Evolutionary conservation across 306 rosid species (phyloP), one percentile per base, ranked within the genome.

Genomic region (Calophaca sinica): DNA sequence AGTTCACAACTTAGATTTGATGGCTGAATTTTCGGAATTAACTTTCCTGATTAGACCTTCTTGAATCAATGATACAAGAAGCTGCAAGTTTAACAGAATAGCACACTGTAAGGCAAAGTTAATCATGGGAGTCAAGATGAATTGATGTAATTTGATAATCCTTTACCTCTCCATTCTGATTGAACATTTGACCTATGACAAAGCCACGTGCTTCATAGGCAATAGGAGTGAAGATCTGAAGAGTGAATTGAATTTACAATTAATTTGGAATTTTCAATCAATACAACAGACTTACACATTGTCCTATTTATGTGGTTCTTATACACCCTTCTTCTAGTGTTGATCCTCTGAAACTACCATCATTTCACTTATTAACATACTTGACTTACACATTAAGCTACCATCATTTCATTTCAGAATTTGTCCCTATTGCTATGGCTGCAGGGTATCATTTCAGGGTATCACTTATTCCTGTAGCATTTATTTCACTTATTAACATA

Each of bases 101-200:
- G 54, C 53, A 70, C 51, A 60, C 44, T 12, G 41, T 84, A 46
- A 58, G n/a, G n/a, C n/a, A n/a, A n/a, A n/a, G 51, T 28, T 68
- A 38, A 13, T 62, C 31, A 13, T 36, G 36, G 31, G 33, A 26
- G 44, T 9, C 62, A 48, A 41, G 54, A 29, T 44, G 49, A 26
- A 9, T 68, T 36, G 46, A 46, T 12, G 55, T 29, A 13, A 71
- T 51, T 49, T 50, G 6, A 32, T 46, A 55, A 45, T 58, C 62
- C 32, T 62, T 63, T 87, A 94, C 97, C 98, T 94, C 90, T 83
- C 96, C 96, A 67, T 88, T 87, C 78, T 72, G 86, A 65, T 91
- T 94, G 82, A 94, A 94, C 97, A 94, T 91, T 66, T 81, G 86
- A 39, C 96, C 98, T 3, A 74, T 50, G 74, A 90, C 96, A 72